These are phyloP conservation scores for Rhododendron vialii DNA, from an alignment of 148 eudicot genomes.

Conservation along the genomic window DNA sequence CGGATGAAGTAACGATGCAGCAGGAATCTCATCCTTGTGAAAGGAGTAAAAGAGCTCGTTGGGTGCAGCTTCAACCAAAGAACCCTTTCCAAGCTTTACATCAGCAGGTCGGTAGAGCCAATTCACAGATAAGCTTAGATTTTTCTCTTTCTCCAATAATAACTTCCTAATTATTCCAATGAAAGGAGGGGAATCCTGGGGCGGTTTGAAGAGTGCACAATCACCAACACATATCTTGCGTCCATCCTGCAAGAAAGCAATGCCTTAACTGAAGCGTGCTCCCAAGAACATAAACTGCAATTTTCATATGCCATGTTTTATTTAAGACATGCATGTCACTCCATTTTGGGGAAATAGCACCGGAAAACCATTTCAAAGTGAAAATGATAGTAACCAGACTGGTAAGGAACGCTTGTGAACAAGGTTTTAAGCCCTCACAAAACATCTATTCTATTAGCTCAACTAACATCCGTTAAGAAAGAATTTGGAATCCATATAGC, in stretches of 20 bases:
- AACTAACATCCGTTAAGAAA: not conserved
- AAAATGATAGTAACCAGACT: not conserved
- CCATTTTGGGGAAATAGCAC: not conserved
- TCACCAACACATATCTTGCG: slow-evolving; percentile 70
- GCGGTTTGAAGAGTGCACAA: slow-evolving; percentile 82
- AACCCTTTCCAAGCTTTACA: slow-evolving; percentile 59
- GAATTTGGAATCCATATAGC: not conserved
- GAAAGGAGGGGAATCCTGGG: slow-evolving; percentile 62
- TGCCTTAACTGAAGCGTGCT: not conserved
- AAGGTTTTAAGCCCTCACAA: not conserved
- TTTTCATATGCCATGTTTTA: not conserved
- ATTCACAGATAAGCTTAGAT: slow-evolving; percentile 50
- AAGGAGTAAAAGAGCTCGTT: slow-evolving; percentile 89
- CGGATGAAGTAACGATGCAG: slow-evolving; percentile 85
- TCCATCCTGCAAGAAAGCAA: slow-evolving; percentile 50
- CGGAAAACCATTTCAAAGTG: not conserved
- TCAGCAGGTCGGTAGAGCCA: slow-evolving; percentile 95
- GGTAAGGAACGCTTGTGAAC: not conserved
- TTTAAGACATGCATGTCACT: not conserved
- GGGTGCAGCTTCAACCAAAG: slow-evolving; percentile 56
- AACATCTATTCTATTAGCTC: not conserved
- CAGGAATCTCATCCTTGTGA: slow-evolving; percentile 79
- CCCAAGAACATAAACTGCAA: not conserved
- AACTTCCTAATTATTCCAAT: slow-evolving; percentile 60
- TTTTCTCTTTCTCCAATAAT: slow-evolving; percentile 35